A percentile compares a stretch with the other conserved stretches of the same genome.
Evolutionary conservation across 2,329 filamentous ascomycete genomes (phyloP).

Genomic region (Phialophora verrucosa): DNA sequence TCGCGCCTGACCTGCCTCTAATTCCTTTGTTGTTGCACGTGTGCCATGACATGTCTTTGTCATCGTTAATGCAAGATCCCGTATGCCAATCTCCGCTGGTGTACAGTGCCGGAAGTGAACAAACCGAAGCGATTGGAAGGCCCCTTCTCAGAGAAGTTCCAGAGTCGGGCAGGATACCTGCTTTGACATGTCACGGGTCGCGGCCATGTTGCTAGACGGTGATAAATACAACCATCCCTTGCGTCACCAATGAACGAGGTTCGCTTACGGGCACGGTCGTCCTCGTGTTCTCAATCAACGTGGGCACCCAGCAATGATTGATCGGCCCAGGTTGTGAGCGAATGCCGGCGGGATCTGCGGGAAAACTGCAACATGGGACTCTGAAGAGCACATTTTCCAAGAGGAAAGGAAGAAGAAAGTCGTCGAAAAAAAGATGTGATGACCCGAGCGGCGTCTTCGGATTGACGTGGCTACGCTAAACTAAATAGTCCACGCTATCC

Average conservation of each 20-base stretch:
- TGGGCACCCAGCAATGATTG: no score
- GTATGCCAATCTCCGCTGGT: constrained; percentile 34
- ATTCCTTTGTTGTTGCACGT: constrained; percentile 34
- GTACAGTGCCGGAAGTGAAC: constrained; percentile 20
- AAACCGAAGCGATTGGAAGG: constrained; percentile 28
- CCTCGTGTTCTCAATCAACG: not conserved
- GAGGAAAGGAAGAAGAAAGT: not conserved
- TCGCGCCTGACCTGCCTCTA: constrained; percentile 14
- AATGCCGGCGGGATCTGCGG: not conserved
- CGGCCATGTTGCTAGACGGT: constrained; percentile 14
- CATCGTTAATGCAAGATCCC: constrained; percentile 34
- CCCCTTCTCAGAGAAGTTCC: not conserved
- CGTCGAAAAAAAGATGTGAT: not conserved
- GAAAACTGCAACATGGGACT: not conserved
- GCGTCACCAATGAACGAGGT: constrained; percentile 14
- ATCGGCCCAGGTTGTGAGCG: not conserved
- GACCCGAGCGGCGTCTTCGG: not conserved
- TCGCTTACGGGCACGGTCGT: not conserved
- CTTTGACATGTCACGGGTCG: constrained; percentile 21
- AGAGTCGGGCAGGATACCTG: constrained; percentile 21
- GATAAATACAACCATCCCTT: constrained; percentile 17
- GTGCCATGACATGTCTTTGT: constrained; percentile 36
- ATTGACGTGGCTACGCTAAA: constrained; percentile 2
- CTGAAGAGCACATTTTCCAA: not conserved
- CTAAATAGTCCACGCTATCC: not conserved